These are phyloP conservation scores for Neoboletus subvelutipes DNA, from an alignment of 768 basidiomycete genomes.

Conservation along the genomic window DNA sequence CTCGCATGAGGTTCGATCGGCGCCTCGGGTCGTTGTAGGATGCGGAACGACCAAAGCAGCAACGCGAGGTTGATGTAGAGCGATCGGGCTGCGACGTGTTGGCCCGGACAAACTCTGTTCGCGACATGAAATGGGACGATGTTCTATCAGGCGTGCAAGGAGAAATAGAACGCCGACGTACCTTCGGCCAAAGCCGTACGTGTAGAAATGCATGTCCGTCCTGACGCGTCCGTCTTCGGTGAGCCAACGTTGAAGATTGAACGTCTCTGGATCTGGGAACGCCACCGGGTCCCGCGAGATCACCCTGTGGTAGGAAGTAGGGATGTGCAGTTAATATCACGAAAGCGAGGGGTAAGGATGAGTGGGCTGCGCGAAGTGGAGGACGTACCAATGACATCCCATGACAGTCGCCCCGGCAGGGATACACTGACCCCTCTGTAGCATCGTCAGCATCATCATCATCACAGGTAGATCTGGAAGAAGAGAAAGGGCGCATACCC, in stretches of 20 bases:
- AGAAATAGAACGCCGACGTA: not conserved
- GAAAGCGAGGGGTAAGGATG: not conserved
- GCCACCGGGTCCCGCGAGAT: not conserved
- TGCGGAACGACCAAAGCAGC: no score
- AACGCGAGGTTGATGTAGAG: not conserved
- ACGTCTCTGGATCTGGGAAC: not conserved
- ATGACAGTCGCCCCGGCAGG: slow-evolving; percentile 21
- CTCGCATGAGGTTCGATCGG: no score
- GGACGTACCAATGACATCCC: slow-evolving; percentile 18
- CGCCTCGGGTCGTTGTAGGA: no score
- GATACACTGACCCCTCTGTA: slow-evolving; percentile 21
- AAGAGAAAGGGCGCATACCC: not conserved
- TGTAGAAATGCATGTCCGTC: not conserved
- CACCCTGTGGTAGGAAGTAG: not conserved
- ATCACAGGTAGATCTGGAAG: no score
- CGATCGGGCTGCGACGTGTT: not conserved
- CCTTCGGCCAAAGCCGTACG: slow-evolving; percentile 1
- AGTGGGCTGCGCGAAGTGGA: no score
- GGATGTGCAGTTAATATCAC: not conserved
- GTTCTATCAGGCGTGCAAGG: no score
- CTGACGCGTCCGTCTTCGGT: not conserved
- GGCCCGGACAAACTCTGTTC: not conserved
- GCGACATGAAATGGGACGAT: no score
- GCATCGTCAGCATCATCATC: not conserved
- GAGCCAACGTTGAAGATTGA: not conserved